phyloP scores from a whole-genome alignment of 1,284 basidiomycete species.

The Microbotryomycetes sp. region DNA sequence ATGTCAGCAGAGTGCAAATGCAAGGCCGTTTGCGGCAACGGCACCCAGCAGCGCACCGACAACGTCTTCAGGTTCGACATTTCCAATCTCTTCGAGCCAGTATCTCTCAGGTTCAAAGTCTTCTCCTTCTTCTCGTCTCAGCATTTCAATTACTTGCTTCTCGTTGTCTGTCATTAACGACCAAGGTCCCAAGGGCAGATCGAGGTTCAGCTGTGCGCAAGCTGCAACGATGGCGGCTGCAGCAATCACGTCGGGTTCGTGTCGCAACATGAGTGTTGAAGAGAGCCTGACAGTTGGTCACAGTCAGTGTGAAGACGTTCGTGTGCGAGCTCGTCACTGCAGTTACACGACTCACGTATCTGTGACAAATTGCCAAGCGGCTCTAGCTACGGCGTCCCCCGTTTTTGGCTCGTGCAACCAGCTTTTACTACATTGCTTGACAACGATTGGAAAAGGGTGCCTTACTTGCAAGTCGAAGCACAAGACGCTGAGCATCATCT shows the following conservation, averaged over 20 bases:
- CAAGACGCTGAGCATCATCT: constrained; percentile 33
- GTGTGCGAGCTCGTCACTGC: too few relatives aligned
- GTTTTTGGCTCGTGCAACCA: constrained; percentile 9
- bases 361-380: constrained; percentile 24
- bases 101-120: constrained; percentile 15
- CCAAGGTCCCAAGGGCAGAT: constrained; percentile 2
- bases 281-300: constrained; percentile 20
- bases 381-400: constrained; percentile 7
- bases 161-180: background rate
- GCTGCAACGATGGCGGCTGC: constrained; percentile 17
- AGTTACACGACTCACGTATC: constrained; percentile 27
- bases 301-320: too few relatives aligned
- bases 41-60: constrained; percentile 7
- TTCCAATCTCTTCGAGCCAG: constrained; percentile 20
- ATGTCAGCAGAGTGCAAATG: too few relatives aligned
- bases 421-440: constrained; percentile 6
- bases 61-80: constrained; percentile 14
- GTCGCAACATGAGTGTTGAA: constrained; percentile 7
- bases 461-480: constrained; percentile 37
- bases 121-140: constrained; percentile 26
- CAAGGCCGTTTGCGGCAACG: too few relatives aligned
- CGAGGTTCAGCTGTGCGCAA: constrained; percentile 4
- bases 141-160: constrained; percentile 5
- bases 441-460: constrained; percentile 32
- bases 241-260: constrained; percentile 17